Conservation (phyloP, 2,329 filamentous ascomycete species). For the Talaromyces verruculosus region DNA sequence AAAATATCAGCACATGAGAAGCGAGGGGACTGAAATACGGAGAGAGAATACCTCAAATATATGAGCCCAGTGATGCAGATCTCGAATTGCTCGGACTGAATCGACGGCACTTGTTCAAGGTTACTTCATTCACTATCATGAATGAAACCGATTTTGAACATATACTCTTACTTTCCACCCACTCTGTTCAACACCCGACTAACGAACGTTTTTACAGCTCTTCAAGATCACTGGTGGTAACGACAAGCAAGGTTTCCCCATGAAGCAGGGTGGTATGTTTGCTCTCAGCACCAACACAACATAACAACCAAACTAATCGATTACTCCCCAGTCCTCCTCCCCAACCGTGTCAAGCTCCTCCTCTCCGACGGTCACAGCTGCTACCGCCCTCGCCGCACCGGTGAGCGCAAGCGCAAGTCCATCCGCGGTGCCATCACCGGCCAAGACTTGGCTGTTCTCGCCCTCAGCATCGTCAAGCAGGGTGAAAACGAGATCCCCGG, state of each 20-base stretch:
- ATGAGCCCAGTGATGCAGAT: not conserved
- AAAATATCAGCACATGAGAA: not conserved
- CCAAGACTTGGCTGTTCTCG: constrained; percentile 91
- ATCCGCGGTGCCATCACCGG: constrained; percentile 98
- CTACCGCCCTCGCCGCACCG: constrained; percentile 96
- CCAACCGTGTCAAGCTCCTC: constrained; percentile 96
- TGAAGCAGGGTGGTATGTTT: constrained; percentile 87
- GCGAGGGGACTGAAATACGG: not conserved
- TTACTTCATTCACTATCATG: not conserved
- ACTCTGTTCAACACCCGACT: not conserved
- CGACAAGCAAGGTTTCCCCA: constrained; percentile 99
- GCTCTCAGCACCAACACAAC: constrained; percentile 11
- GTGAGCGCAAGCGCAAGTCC: constrained; percentile 99
- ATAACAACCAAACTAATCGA: constrained; percentile 29
- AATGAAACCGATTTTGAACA: not conserved
- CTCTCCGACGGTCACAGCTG: constrained; percentile 94
- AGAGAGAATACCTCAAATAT: too few relatives aligned
- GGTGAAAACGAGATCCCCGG: constrained; percentile 92
- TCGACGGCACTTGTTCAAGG: not conserved
- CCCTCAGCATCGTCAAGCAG: constrained; percentile 96
- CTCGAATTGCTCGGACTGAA: not conserved
- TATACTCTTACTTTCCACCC: not conserved
- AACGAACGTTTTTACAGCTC: constrained; percentile 49
- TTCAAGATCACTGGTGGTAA: constrained; percentile 99
- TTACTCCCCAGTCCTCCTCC: constrained; percentile 66